Conservation (phyloP, 2,329 filamentous ascomycete species). For the Stachybotrys chlorohalonatus region DNA sequence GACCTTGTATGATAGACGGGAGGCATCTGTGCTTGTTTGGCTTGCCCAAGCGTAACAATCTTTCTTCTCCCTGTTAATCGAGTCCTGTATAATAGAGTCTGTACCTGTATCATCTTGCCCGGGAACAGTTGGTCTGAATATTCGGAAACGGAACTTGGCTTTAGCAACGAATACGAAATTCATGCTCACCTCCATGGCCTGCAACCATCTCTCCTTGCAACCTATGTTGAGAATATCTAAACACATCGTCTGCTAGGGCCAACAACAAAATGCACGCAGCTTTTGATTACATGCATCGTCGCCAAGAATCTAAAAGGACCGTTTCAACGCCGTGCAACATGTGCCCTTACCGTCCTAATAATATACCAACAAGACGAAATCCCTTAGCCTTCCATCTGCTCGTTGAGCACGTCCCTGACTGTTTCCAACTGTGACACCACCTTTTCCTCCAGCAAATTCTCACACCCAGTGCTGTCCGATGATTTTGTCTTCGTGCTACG, state of each 20-base stretch:
- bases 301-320: background rate
- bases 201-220: no score
- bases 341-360: background rate
- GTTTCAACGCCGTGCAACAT: background rate
- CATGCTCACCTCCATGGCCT: no score
- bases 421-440: slow-evolving; percentile 60
- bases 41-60: no score
- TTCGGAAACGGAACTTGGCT: background rate
- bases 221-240: no score
- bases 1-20: background rate
- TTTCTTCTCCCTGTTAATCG: background rate
- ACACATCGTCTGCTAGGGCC: background rate
- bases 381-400: slow-evolving; percentile 31
- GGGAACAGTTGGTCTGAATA: background rate
- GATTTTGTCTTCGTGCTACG: slow-evolving; percentile 29
- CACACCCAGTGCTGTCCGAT: slow-evolving; percentile 28
- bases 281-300: background rate
- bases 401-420: slow-evolving; percentile 45
- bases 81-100: background rate
- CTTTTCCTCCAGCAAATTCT: slow-evolving; percentile 67
- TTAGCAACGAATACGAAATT: background rate
- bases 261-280: background rate
- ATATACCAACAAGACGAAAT: background rate
- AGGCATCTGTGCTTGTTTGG: background rate
- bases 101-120: background rate